Evolutionary conservation across 768 basidiomycete genomes (phyloP).

Genomic region (Naganishia kalamii): DNA sequence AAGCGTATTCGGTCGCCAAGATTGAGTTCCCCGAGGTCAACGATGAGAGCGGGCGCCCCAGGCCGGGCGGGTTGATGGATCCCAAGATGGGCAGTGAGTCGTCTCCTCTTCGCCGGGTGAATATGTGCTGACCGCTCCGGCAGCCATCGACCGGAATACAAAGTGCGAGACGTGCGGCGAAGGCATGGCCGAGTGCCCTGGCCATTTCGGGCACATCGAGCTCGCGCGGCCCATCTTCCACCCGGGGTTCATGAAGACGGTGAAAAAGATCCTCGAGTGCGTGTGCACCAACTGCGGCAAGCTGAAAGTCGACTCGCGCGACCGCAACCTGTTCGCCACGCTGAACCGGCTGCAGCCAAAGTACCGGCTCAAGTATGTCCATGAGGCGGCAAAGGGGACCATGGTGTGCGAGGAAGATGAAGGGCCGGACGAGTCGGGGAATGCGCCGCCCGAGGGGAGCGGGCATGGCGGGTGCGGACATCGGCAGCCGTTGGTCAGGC

Average conservation of each 20-base stretch:
- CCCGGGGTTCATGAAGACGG: constrained; percentile 95
- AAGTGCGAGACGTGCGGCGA: constrained; percentile 99
- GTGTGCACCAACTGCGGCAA: constrained; percentile 98
- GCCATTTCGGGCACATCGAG: constrained; percentile 98
- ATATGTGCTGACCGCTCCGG: neutral
- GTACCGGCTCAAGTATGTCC: constrained; percentile 46
- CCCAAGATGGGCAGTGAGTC: constrained; percentile 78
- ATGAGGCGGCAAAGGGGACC: constrained; percentile 36
- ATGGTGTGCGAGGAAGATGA: constrained; percentile 83
- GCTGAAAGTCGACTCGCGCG: constrained; percentile 77
- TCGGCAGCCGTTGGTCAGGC: constrained; percentile 76
- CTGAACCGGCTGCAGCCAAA: constrained; percentile 31
- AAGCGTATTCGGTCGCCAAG: constrained; percentile 97
- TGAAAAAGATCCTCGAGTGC: constrained; percentile 98
- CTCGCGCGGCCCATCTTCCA: constrained; percentile 95
- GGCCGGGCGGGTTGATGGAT: constrained; percentile 92
- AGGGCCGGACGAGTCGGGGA: constrained; percentile 62
- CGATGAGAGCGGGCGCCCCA: constrained; percentile 88
- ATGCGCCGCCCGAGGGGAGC: constrained; percentile 49
- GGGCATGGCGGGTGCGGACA: constrained; percentile 98
- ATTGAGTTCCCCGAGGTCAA: constrained; percentile 98
- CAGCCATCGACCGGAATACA: constrained; percentile 51
- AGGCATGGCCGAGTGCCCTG: constrained; percentile 99
- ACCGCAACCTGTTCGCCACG: constrained; percentile 4
- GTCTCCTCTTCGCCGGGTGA: neutral